These are phyloP conservation scores for Tetratostichococcus sp. DNA, from an alignment of 139 green algal species.

Conservation along the genomic window DNA sequence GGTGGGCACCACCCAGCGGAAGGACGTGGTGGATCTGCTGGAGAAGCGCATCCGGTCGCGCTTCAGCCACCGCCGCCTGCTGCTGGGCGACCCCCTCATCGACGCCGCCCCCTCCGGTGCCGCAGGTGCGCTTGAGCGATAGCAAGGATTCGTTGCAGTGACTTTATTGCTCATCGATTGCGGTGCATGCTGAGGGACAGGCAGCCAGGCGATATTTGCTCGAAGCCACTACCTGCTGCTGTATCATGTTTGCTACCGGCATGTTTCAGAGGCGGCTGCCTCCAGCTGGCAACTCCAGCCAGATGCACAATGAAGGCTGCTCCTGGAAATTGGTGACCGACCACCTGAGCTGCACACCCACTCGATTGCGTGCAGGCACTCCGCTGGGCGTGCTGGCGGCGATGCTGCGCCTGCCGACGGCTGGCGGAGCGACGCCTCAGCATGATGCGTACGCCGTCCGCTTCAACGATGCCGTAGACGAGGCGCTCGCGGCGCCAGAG, in stretches of 20 bases:
- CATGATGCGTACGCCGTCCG: neutral
- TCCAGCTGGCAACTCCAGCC: no score
- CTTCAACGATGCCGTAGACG: constrained; percentile 24
- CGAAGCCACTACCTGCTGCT: no score
- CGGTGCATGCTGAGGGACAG: no score
- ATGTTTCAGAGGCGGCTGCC: no score
- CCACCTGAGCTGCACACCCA: no score
- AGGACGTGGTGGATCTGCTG: constrained; percentile 71
- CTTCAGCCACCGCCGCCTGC: constrained; percentile 58
- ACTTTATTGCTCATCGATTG: no score
- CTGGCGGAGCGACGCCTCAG: neutral
- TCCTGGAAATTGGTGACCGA: no score
- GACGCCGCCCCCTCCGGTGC: neutral
- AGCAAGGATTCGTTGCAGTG: neutral
- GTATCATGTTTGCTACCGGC: no score
- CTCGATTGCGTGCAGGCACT: no score
- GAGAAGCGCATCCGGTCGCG: constrained; percentile 79
- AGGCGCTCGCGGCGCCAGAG: neutral
- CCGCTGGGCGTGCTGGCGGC: constrained; percentile 21
- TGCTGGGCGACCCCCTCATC: constrained; percentile 4
- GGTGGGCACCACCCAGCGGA: constrained; percentile 51
- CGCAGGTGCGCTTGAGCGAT: neutral
- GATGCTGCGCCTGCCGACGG: constrained; percentile 45
- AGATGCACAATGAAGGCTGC: no score
- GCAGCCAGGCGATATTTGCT: no score